Conservation (phyloP, 495 filamentous ascomycete species). For the Penicillium subrubescens region DNA sequence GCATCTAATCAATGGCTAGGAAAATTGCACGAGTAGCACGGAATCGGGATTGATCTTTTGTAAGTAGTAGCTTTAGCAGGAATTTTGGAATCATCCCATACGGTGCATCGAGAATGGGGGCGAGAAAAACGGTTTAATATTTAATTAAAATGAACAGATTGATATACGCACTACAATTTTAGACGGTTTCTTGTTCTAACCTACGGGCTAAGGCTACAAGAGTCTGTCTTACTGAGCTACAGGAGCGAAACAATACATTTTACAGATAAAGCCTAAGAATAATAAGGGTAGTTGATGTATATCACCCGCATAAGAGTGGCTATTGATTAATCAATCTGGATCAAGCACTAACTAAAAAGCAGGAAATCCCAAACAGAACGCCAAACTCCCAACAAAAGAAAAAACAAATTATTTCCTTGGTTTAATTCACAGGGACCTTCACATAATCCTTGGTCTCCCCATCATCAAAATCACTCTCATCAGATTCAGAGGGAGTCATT, state of each 20-base stretch:
- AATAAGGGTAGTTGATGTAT: background rate
- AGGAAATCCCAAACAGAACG: slow-evolving; percentile 3
- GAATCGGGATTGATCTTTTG: background rate
- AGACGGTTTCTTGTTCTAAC: background rate
- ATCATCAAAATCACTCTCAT: slow-evolving; percentile 25
- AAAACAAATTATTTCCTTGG: background rate
- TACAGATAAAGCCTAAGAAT: background rate
- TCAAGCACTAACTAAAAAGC: background rate
- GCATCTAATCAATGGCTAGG: slow-evolving; percentile 6
- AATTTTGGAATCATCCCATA: background rate
- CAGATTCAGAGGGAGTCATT: slow-evolving; percentile 17
- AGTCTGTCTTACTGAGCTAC: background rate
- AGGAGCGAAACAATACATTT: background rate
- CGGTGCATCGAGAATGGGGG: background rate
- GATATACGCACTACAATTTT: background rate
- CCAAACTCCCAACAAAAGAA: slow-evolving; percentile 1
- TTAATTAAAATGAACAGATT: background rate
- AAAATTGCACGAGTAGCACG: background rate
- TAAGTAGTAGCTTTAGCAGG: background rate
- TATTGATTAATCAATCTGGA: background rate
- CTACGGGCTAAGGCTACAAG: background rate
- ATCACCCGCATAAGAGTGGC: background rate
- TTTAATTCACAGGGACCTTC: slow-evolving; percentile 32
- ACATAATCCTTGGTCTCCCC: slow-evolving; percentile 35
- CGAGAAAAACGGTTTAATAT: too few relatives aligned